Base-by-base conservation (phyloP, 257 asterid species). In the Jacaranda mimosifolia region DNA sequence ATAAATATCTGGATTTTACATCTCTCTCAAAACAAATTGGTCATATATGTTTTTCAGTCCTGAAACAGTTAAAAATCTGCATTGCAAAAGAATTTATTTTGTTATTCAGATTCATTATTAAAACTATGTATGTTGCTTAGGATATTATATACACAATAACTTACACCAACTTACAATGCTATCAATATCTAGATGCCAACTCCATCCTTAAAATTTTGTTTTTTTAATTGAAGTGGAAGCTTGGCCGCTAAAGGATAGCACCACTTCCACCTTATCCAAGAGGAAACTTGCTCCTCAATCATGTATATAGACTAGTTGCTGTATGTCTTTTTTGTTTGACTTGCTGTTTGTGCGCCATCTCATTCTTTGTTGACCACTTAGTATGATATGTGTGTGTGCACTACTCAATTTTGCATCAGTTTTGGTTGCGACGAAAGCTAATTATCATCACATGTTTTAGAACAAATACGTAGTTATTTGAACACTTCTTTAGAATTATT, bases 371-470 rank as follows among this genome's bases (percentile, higher is more conserved):
- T 60, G 73, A 55, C 56, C 32, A 26, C 32, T 26, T 2, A 26
- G 2, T 26, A 26, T 26, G 32, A 26, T 26, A 26, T 2, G 32
- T 26, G 40, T 14, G 62, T 46, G 53, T n/a, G 48, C 51, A 56
- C 35, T 15, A 14, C 35, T 15, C 15, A 19, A 38, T 39, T n/a
- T 43, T 56, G 51, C 56, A 59, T 36, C 13, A 11, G 6, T 65
- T 58, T 76, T 32, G 7, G 65, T 82, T 76, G 39, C 70, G 72
- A 40, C 74, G 38, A 48, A 19, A 39, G 52, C 18, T 53, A 72
- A 21, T 38, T 21, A 57, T 63, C 38, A 51, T 73, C 68, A 64
- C 68, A 64, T 74, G 80, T 72, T 78, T 67, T 59, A 42, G 35
- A 66, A 40, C 45, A 49, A 59, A 56, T 14, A 21, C 57, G 17